phyloP scores from a whole-genome alignment of 768 basidiomycete genomes.

The Grammothele lineata region DNA sequence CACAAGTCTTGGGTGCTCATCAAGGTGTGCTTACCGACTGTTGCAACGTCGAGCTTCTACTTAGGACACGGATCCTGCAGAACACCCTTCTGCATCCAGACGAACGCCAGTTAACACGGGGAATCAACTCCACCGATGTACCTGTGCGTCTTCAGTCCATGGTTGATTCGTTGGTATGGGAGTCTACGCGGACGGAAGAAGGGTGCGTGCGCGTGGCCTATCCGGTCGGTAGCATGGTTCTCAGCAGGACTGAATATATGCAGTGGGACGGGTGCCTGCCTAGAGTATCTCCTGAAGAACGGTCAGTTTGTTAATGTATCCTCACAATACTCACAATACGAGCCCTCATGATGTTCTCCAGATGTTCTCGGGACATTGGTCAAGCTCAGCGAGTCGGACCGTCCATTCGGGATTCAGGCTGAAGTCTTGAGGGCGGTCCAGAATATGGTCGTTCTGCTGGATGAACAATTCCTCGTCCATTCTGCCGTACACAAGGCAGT shows the following conservation, averaged over 20 bases:
- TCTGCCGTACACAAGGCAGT: conserved; percentile 88
- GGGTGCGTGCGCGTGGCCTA: conserved; percentile 59
- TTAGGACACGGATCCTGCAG: conserved; percentile 35
- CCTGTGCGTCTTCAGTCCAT: conserved; percentile 72
- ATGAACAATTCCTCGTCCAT: conserved; percentile 91
- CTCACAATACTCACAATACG: too few species aligned
- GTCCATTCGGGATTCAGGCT: conserved; percentile 86
- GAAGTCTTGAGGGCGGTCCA: conserved; percentile 84
- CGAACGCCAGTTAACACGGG: conserved; percentile 79
- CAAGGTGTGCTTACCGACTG: conserved; percentile 44
- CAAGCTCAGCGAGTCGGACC: conserved; percentile 77
- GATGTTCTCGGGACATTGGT: conserved; percentile 85
- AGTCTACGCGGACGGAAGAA: conserved; percentile 80
- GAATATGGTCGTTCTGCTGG: conserved; percentile 87
- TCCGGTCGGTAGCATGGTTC: neutral
- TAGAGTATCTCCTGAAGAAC: conserved; percentile 90
- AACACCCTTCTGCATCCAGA: conserved; percentile 83
- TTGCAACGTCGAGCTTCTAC: neutral
- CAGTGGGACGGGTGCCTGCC: conserved; percentile 77
- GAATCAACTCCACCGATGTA: conserved; percentile 79
- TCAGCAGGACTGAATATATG: neutral
- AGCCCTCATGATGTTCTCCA: conserved; percentile 24
- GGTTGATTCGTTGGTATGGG: conserved; percentile 83
- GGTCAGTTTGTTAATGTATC: conserved; percentile 38
- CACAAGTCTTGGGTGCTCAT: conserved; percentile 70